Conservation (phyloP, 129 eudicot species). For the Centella asiatica region DNA sequence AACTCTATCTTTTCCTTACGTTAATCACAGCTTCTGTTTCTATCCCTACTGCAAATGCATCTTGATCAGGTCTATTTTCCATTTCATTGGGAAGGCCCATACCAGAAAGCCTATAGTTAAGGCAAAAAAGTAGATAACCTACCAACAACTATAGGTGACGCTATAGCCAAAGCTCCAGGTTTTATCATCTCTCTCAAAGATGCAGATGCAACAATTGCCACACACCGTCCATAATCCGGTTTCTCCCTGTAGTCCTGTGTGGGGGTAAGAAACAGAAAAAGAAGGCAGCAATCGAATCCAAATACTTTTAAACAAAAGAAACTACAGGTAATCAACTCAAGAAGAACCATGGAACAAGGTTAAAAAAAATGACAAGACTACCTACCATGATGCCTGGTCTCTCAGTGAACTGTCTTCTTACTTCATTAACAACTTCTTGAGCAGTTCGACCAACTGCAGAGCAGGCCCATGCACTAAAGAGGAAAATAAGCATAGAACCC, state of each 20-base stretch:
- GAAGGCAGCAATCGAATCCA: constrained; percentile 7
- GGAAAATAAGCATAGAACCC: constrained; percentile 95
- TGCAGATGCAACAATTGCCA: constrained; percentile 95
- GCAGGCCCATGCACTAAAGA: constrained; percentile 98
- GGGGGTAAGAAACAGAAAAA: neutral
- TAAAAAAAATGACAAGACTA: neutral
- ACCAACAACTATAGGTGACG: constrained; percentile 86
- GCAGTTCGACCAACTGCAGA: constrained; percentile 97
- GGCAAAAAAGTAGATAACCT: constrained; percentile 10
- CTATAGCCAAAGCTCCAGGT: constrained; percentile 92
- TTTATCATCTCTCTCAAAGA: constrained; percentile 97
- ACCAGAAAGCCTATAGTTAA: neutral
- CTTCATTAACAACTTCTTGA: constrained; percentile 97
- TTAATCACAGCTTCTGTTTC: neutral
- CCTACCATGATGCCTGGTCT: constrained; percentile 98
- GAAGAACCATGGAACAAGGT: neutral
- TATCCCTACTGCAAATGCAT: neutral
- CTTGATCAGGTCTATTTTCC: neutral
- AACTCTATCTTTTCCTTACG: neutral
- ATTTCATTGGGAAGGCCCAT: neutral
- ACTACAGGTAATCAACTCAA: constrained; percentile 2
- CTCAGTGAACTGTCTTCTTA: constrained; percentile 95
- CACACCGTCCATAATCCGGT: constrained; percentile 96
- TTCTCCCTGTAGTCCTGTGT: constrained; percentile 86
- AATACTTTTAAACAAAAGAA: neutral